Evolutionary conservation across 495 filamentous ascomycete genomes (phyloP), one percentile per base, ranked within the genome.

Genomic region (Hyaloscypha hepaticicola): DNA sequence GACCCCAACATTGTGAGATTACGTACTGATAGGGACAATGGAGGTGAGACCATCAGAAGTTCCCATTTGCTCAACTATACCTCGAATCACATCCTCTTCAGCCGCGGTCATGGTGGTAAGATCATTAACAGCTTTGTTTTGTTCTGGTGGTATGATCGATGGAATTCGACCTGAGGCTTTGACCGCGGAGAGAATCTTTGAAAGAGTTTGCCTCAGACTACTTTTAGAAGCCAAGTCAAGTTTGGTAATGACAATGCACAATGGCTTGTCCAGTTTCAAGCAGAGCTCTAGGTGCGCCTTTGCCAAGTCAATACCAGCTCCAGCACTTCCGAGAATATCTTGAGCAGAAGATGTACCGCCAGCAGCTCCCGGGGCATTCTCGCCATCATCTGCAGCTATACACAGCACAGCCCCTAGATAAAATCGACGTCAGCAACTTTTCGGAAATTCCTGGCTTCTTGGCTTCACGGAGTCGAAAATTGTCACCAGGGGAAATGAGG

Each of bases 181-280:
- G 12, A 98, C 73, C 7, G 83, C 81, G 0, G 91, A 89, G n/a
- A 97, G 79, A 2, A 96, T 75, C 67, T 83, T 89, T 24, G 80
- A 80, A 55, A 99, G 80, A 2, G 85, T 93, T 25, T 81, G 82
- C 27, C 84, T 82, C 22, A 98, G 72, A 25, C 86, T 84, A 1
- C 76, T 71, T 59, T 87, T 91, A 14, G 88, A 90, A 21, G 93
- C 93, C 60, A 97, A 75, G 70, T 99, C 95, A 52, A 94, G 79
- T 71, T 98, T 99, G 0, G 95, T 97, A 55, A 99, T 89, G 8
- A 92, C 83, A 4, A 98, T 83, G 8, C 90, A 79, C 55, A 96
- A 75, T 0, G 92, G 90, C 25, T 93, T 76, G 8, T 85, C 81
- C 21, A 99, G 75, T 59, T 90, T 88, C 22, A 96, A 77, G 73